Base-by-base conservation (phyloP, 1,139 yeast species). In the Blastobotrys illinoisensis region DNA sequence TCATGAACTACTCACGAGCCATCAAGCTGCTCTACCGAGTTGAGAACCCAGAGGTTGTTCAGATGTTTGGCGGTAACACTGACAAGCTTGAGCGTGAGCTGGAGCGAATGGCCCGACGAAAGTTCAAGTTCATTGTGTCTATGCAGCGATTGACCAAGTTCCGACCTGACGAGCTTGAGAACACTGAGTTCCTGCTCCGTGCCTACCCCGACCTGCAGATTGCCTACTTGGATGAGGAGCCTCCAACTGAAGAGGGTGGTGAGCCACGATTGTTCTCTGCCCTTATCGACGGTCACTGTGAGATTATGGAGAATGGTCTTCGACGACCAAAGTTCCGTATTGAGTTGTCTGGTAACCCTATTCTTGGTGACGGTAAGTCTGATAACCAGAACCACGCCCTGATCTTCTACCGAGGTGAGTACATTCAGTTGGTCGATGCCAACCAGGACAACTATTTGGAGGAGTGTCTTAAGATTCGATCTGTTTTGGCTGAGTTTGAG, bases 101-200 rank as follows among this genome's bases (percentile, higher is more conserved):
- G 64, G 99, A 93, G 77, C 87, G 93, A 71, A 95, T 93, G 99
- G 98, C 99, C 43, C 88, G 99, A 80, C 86, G 99, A 79, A 93
- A 95, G 78, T 95, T 93, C 82, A 89, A 90, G 79, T 91, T 93
- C 70, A 80, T 91, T 72, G 97, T 93, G 69, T 88, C 98, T 52
- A 93, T 93, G 99, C 99, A 93, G 80, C 88, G 99, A 82, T 81
- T 93, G 72, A 82, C 97, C 62, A 95, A 93, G 74, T 93, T 93
- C 76, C 88, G 91, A 74, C 96, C 96, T 60, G 97, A 93, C 68
- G 99, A 93, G 77, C 80, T 89, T 82, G 99, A 93, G 78, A 93
- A 93, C 71, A 96, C 99, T 57, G 99, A 93, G 75, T 93, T 93
- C 75, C 83, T 93, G 76, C 82, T 93, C 67, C 88, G 99, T 76